Evolutionary conservation across 805 yeast genomes (phyloP).

Genomic region (Saturnispora gosingensis): DNA sequence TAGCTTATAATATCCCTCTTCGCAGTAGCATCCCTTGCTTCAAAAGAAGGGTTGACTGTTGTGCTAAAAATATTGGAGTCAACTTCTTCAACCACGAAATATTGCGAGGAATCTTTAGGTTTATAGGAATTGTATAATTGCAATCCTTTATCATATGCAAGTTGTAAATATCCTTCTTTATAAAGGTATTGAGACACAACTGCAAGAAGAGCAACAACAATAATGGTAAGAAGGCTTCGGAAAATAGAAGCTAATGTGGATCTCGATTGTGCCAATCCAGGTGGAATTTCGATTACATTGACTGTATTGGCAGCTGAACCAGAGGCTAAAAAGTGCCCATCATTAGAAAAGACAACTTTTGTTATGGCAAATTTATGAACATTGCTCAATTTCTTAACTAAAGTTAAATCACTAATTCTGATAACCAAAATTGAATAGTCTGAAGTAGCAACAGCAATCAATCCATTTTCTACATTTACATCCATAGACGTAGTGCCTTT

Average conservation of each 20-base stretch:
- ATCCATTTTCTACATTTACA: slow-evolving; percentile 27
- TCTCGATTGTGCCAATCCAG: slow-evolving; percentile 33
- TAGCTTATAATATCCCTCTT: slow-evolving; percentile 7
- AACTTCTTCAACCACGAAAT: slow-evolving; percentile 28
- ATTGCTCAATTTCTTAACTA: slow-evolving; percentile 42
- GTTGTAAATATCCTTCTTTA: slow-evolving; percentile 22
- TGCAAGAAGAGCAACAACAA: slow-evolving; percentile 20
- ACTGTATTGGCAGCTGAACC: slow-evolving; percentile 73
- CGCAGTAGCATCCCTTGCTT: slow-evolving; percentile 1
- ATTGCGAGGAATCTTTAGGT: slow-evolving; percentile 26
- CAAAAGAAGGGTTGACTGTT: neutral
- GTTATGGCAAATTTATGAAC: slow-evolving; percentile 78
- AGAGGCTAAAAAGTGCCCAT: slow-evolving; percentile 58
- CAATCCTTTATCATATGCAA: slow-evolving; percentile 15
- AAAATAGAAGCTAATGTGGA: slow-evolving; percentile 25
- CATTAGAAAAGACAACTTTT: slow-evolving; percentile 55
- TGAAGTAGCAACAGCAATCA: slow-evolving; percentile 51
- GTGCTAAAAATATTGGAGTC: slow-evolving; percentile 1
- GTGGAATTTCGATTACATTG: slow-evolving; percentile 52
- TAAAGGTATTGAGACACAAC: slow-evolving; percentile 22
- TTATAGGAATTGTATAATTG: slow-evolving; percentile 19
- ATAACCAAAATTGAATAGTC: slow-evolving; percentile 60
- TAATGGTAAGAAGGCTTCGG: slow-evolving; percentile 20
- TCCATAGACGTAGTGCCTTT: slow-evolving; percentile 51
- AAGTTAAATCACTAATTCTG: slow-evolving; percentile 40